Evolutionary conservation across 352 stramenopile species (phyloP), one percentile per base, ranked within the genome.

Genomic region (Paralagenidium karlingii): DNA sequence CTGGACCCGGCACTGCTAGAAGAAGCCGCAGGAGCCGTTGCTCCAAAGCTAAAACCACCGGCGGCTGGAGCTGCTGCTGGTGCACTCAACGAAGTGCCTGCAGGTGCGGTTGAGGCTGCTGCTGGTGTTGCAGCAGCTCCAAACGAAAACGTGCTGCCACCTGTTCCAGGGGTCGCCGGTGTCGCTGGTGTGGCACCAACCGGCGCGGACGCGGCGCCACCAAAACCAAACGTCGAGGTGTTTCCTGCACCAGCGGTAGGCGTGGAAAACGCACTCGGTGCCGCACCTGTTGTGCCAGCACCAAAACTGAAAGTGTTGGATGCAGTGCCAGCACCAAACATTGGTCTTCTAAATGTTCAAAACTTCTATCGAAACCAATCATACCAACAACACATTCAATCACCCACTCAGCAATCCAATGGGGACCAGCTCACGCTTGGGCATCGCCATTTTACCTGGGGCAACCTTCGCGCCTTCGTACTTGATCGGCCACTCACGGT

Each of bases 21-120:
- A 26, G 53, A 43, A 20, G 64, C 38, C 19, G 57, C 41, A 20
- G 55, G 20, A 3, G 51, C 42, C 0, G 63, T 47, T 8, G 40
- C 37, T 20, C 63, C 60, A 42, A 71, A 75, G 21, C 28, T 62
- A 27, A 77, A 77, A 16, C 51, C 55, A 24, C 53, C 41, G 20
- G 41, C 51, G 1, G 51, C 32, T n/a, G 63, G 38, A 12, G 56
- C 31, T 5, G 54, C 47, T 2, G 43, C 24, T 8, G 53, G 41
- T 21, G 53, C 45, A 32, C 70, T 67, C 58, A 84, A 84, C 3
- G 57, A 68, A 24, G 82, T 82, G 11, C 63, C 60, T 21, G 54
- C 53, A 6, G 43, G 61, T 0, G 57, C 22, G 1, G 45, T 38
- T 9, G 68, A 46, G 37, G 37, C n/a, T 8, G 13, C 21, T 11